Evolutionary conservation across 1,284 basidiomycete species (phyloP).

Genomic region (Rhodotorula sp.): DNA sequence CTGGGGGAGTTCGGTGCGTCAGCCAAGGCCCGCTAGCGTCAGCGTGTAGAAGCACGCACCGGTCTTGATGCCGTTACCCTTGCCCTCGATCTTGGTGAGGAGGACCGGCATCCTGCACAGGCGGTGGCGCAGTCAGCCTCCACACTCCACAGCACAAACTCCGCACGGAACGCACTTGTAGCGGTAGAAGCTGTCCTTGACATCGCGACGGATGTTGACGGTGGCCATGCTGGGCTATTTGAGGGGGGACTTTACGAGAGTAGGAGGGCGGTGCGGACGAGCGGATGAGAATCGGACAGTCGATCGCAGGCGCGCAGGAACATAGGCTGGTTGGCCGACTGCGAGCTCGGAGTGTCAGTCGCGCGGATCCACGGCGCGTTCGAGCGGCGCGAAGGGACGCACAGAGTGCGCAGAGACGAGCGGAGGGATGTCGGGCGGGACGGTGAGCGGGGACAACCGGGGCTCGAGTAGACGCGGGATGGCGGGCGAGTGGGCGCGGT

Average conservation of each 20-base stretch:
- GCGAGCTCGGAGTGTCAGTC: background rate
- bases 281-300: slow-evolving; percentile 9
- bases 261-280: background rate
- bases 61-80: slow-evolving; percentile 99
- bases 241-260: slow-evolving; percentile 4
- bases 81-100: slow-evolving; percentile 95
- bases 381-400: background rate
- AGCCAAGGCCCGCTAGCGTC: background rate
- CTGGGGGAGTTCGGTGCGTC: slow-evolving; percentile 49
- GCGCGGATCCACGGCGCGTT: too few relatives aligned
- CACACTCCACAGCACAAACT: background rate
- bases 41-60: slow-evolving; percentile 14
- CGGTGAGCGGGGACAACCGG: slow-evolving; percentile 18
- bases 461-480: slow-evolving; percentile 19
- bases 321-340: slow-evolving; percentile 4
- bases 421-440: slow-evolving; percentile 24
- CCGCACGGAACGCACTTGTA: slow-evolving; percentile 49
- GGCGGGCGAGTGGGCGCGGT: slow-evolving; percentile 7
- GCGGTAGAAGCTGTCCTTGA: slow-evolving; percentile 70
- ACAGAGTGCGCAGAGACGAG: background rate
- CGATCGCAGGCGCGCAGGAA: slow-evolving; percentile 8
- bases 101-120: slow-evolving; percentile 83
- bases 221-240: slow-evolving; percentile 18
- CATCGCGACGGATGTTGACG: slow-evolving; percentile 98
- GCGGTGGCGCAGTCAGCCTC: background rate